Base-by-base conservation (phyloP, 1,284 basidiomycete genomes). In the Malassezia brasiliensis region DNA sequence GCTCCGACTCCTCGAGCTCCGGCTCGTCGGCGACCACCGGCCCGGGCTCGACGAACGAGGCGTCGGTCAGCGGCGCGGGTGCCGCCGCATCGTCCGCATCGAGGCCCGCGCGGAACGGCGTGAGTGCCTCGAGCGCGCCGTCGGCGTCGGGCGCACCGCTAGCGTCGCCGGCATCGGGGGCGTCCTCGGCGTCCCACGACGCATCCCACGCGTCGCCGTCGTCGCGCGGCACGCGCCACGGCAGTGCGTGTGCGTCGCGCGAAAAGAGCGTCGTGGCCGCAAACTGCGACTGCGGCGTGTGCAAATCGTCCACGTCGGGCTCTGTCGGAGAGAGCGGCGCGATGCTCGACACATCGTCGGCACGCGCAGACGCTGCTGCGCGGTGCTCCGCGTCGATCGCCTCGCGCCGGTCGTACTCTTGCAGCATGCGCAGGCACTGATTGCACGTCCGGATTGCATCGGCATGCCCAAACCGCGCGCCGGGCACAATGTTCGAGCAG, bases 401-500 rank as follows among this genome's bases (percentile, higher is more conserved):
- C 31, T 65, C 62, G 45, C 60, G 64, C 25, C 60, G 54, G 47
- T 77, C 76, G 66, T 78, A 78, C 64, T 86, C 87, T 52, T 86
- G 84, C 53, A 94, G 82, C 76, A 91, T 90, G 66, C 88, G 86
- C 25, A 94, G 79, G 75, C 94, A 98, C 19, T 94, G 80, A 69
- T 96, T 94, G 77, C 91, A 96, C 11, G 91, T 86, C 55, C 93
- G 83, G 53, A 96, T 81, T 81, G 87, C 87, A 30, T 89, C 90
- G 52, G 91, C 84, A 59, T 90, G 86, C 6, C 90, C 90, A 70
- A 94, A 96, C 1, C 90, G 83, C n/a, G 84, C 81, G 7, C 89
- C 91, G 60, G 90, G 89, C 75, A 98, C 90, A 67, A 96, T 87
- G 68, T 96, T 93, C n/a, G 90, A 90, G 2, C 93, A 91, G 74